Percentiles rank a stretch among this genome's conserved stretches.
phyloP scores from a whole-genome alignment of 371 early-diverging fungal species.

The Mortierella sp. region DNA sequence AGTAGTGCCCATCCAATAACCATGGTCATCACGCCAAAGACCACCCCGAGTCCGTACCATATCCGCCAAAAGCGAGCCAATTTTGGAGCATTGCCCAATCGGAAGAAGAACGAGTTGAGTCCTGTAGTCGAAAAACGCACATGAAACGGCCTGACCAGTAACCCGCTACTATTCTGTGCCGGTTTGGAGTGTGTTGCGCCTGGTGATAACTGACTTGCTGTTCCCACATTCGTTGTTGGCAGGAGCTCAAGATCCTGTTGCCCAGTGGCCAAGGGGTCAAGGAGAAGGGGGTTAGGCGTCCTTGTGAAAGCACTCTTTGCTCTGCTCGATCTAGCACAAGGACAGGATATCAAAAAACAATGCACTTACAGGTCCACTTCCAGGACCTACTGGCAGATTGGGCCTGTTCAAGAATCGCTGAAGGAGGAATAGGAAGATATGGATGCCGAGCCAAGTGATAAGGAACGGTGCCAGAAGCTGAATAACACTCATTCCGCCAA shows the following conservation, averaged over 20 bases:
- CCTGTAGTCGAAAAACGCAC: slow-evolving; percentile 69
- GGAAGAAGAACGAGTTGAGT: slow-evolving; percentile 61
- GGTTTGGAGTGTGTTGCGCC: slow-evolving; percentile 13
- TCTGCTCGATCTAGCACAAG: background rate
- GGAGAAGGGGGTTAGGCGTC: background rate
- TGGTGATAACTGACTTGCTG: slow-evolving; percentile 9
- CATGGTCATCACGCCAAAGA: slow-evolving; percentile 63
- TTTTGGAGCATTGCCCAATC: slow-evolving; percentile 58
- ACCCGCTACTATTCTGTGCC: slow-evolving; percentile 14
- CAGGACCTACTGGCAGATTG: slow-evolving; percentile 45
- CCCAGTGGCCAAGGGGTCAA: background rate
- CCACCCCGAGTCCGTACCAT: slow-evolving; percentile 70
- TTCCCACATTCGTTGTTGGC: slow-evolving; percentile 17
- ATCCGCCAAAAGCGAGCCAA: slow-evolving; percentile 62
- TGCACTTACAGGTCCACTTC: slow-evolving; percentile 35
- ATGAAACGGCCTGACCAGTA: slow-evolving; percentile 58
- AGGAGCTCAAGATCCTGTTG: slow-evolving; percentile 39
- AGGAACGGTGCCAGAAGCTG: slow-evolving; percentile 46
- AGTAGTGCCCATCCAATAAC: slow-evolving; percentile 63
- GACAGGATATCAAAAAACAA: background rate
- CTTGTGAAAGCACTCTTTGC: no score
- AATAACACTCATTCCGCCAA: slow-evolving; percentile 23
- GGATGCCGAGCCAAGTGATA: slow-evolving; percentile 44
- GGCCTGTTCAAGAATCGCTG: slow-evolving; percentile 51
- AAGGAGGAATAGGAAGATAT: slow-evolving; percentile 46